A percentile compares a stretch with the other conserved stretches of the same genome.
phyloP scores from a whole-genome alignment of 2,329 filamentous ascomycete species.

The Verticillium alfalfae region DNA sequence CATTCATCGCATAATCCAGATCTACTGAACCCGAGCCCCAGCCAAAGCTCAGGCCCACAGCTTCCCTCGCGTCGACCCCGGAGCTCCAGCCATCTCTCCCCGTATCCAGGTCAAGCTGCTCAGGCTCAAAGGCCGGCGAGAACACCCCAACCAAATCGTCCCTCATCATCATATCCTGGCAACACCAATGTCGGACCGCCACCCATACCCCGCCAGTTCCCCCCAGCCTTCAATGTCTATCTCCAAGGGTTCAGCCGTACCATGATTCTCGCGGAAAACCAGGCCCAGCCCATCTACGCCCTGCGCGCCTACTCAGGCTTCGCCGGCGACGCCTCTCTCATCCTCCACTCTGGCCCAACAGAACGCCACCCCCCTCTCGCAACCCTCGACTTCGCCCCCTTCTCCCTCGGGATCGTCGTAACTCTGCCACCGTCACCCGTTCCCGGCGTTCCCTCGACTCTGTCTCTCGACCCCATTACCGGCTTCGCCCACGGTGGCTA shows the following conservation, averaged over 20 bases:
- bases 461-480: slow-evolving; percentile 1
- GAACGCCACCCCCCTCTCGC: slow-evolving; percentile 8
- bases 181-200: background rate
- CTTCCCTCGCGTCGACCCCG: background rate
- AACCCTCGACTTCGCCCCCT: slow-evolving; percentile 6
- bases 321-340: slow-evolving; percentile 7
- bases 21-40: background rate
- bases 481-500: slow-evolving; percentile 15
- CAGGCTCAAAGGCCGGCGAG: background rate
- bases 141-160: background rate
- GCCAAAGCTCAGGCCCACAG: background rate
- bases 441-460: slow-evolving; percentile 5
- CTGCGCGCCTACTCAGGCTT: slow-evolving; percentile 8
- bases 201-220: slow-evolving; percentile 9
- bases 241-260: slow-evolving; percentile 10
- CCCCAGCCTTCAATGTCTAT: slow-evolving; percentile 12
- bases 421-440: slow-evolving; percentile 5
- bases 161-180: background rate
- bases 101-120: background rate
- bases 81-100: background rate
- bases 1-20: background rate
- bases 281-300: slow-evolving; percentile 10
- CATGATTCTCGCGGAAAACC: slow-evolving; percentile 8
- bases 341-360: slow-evolving; percentile 12
- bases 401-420: slow-evolving; percentile 5